These are phyloP conservation scores for Calonectria ilicicola DNA, from an alignment of 2,329 filamentous ascomycete genomes.

Conservation along the genomic window DNA sequence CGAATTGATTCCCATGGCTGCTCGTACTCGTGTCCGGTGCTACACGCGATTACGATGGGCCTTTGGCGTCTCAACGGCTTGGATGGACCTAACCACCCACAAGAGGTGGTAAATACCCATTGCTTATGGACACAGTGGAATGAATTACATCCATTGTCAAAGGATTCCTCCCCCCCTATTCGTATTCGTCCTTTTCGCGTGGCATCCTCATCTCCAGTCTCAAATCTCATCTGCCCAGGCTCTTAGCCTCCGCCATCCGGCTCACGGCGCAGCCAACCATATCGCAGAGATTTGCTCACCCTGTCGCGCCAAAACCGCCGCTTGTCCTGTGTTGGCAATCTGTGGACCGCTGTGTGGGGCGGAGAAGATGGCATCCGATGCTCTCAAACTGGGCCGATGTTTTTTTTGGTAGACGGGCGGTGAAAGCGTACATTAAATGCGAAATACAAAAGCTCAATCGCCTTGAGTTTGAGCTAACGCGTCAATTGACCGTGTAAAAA, in stretches of 20 bases:
- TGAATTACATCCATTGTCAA: too few species aligned
- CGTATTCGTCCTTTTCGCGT: not conserved
- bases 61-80: not conserved
- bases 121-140: not conserved
- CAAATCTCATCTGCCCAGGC: not conserved
- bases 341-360: slow-evolving; percentile 26
- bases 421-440: not conserved
- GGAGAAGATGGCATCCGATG: slow-evolving; percentile 30
- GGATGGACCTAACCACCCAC: not conserved
- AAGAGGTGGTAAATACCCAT: not conserved
- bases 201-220: not conserved
- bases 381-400: slow-evolving; percentile 35
- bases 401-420: not conserved
- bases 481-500: not conserved
- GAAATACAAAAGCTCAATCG: slow-evolving; percentile 1
- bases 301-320: not conserved
- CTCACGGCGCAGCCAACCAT: not conserved
- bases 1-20: not conserved
- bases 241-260: not conserved
- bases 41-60: not conserved
- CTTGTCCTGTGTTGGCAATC: not conserved
- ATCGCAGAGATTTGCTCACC: not conserved
- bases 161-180: not conserved
- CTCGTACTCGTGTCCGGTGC: slow-evolving; percentile 1
- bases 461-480: not conserved